These are phyloP conservation scores for Candida morakotiae DNA, from an alignment of 805 yeast species.

Conservation along the genomic window DNA sequence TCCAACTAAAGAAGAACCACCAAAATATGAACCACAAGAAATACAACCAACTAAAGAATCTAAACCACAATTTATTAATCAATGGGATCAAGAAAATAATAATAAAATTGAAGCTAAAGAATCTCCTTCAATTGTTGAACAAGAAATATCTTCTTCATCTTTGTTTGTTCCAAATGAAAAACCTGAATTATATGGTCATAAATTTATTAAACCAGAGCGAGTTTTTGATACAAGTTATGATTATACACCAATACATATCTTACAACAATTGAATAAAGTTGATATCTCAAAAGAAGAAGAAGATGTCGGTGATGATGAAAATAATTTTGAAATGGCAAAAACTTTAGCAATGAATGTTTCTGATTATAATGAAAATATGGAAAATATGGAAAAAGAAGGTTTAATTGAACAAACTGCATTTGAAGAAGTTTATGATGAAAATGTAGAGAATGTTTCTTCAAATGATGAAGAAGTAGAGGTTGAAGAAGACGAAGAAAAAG, in stretches of 20 bases:
- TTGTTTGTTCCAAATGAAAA: background rate
- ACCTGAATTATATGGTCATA: slow-evolving; percentile 11
- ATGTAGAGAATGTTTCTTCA: slow-evolving; percentile 6
- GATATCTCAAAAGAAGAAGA: slow-evolving; percentile 2
- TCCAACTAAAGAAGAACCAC: slow-evolving; percentile 42
- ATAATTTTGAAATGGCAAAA: background rate
- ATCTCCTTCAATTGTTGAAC: background rate
- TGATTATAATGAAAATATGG: slow-evolving; percentile 8
- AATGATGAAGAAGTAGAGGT: slow-evolving; percentile 8
- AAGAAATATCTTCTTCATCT: no score
- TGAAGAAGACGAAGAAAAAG: background rate
- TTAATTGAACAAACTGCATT: slow-evolving; percentile 12
- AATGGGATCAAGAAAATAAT: slow-evolving; percentile 3
- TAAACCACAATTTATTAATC: background rate
- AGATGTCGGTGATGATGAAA: background rate
- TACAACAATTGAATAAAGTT: slow-evolving; percentile 11
- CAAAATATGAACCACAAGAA: slow-evolving; percentile 14
- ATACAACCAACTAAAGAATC: background rate
- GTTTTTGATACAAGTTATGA: slow-evolving; percentile 25
- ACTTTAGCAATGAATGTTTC: slow-evolving; percentile 2
- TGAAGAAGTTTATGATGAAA: slow-evolving; percentile 11
- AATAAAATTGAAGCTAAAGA: background rate
- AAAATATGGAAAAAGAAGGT: slow-evolving; percentile 11
- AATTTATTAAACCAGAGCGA: slow-evolving; percentile 23
- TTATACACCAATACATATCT: slow-evolving; percentile 25